Percentiles rank a stretch among this genome's conserved stretches.
These are phyloP conservation scores for Nitzschia putrida DNA, from an alignment of 108 stramenopile genomes.

Conservation along the genomic window DNA sequence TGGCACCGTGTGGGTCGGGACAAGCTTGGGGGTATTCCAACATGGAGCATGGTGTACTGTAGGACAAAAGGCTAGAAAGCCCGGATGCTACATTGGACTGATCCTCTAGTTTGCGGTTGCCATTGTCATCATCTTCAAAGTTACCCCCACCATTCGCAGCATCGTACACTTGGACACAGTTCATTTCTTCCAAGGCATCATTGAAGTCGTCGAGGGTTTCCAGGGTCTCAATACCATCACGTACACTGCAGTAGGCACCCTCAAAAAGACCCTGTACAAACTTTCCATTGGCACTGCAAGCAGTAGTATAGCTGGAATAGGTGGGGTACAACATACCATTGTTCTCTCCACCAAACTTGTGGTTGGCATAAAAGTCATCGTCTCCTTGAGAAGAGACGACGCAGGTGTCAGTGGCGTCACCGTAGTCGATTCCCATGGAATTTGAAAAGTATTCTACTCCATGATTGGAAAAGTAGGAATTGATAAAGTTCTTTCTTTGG, in stretches of 20 bases:
- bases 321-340: slow-evolving; percentile 10
- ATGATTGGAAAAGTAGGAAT: slow-evolving; percentile 48
- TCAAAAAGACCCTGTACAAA: slow-evolving; percentile 22
- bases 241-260: slow-evolving; percentile 26
- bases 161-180: slow-evolving; percentile 16
- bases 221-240: background rate
- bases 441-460: slow-evolving; percentile 27
- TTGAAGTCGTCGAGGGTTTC: slow-evolving; percentile 21
- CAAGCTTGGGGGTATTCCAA: slow-evolving; percentile 25
- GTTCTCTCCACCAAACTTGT: slow-evolving; percentile 1
- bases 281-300: slow-evolving; percentile 21
- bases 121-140: background rate
- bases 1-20: slow-evolving; percentile 27
- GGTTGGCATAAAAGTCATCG: slow-evolving; percentile 8
- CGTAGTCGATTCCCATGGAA: slow-evolving; percentile 19
- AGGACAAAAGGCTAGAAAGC: slow-evolving; percentile 4
- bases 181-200: slow-evolving; percentile 3
- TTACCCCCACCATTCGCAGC: background rate
- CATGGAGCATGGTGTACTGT: slow-evolving; percentile 15
- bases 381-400: slow-evolving; percentile 3
- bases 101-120: slow-evolving; percentile 16
- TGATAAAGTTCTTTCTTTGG: slow-evolving; percentile 40
- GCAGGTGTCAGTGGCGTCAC: slow-evolving; percentile 20
- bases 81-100: background rate
- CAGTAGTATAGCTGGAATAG: slow-evolving; percentile 25